Base-by-base conservation (phyloP, 352 stramenopile genomes). In the Phytophthora meadii region DNA sequence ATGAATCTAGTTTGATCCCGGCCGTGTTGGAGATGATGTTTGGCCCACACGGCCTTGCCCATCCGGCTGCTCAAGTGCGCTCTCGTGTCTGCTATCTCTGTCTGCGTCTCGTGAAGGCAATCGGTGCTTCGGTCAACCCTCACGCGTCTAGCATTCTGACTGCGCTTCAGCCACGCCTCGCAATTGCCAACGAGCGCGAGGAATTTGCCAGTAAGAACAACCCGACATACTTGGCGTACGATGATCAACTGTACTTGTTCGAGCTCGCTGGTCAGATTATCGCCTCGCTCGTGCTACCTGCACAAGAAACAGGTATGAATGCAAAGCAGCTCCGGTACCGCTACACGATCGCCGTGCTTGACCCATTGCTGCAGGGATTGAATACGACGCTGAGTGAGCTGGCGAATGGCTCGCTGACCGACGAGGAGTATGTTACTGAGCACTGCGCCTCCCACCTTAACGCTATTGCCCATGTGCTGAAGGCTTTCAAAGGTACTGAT, bases 241-340 rank as follows among this genome's bases (percentile, higher is more conserved):
- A 93, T 28, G 87, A 95, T 53, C 87, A 93, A 55, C 53, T 95
- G 36, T 95, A 95, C 60, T 71, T 97, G 12, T 97, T 95, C 57
- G 87, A 97, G 63, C 74, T 95, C 1, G 81, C 87, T 5, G 88
- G 89, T 5, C 84, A 95, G 40, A 80, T 97, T 27, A 92, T 97
- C 36, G 81, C 86, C 39, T 87, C 81, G 34, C 72, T 94, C 9
- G 61, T 78, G 15, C 42, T 65, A 8, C 59, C 65, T 6, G 24
- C 51, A 40, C 32, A 68, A 36, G 54, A 71, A 32, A 74, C 54
- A 40, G 70, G 60, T 12, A 79, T 89, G 58, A 74, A 85, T 19
- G 74, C 87, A 32, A 95, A 93, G 68, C 46, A 74, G 60, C 70
- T 77, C 34, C 70, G 70, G 46, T 90, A 85, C 59, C 74, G 87